Evolutionary conservation across 768 basidiomycete species (phyloP).

Genomic region (Boletales sp.): DNA sequence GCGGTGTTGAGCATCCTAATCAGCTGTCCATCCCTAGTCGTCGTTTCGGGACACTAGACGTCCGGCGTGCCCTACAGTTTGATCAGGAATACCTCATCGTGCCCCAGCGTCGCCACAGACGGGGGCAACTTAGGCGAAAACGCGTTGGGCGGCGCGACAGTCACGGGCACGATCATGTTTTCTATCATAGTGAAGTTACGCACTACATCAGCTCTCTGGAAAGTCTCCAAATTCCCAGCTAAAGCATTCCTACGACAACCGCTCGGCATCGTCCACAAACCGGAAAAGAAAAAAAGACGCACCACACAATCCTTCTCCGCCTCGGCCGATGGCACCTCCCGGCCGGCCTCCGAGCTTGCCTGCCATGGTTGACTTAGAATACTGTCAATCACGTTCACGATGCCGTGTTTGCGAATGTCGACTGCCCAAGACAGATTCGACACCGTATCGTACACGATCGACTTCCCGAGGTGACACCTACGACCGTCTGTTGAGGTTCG

Average conservation of each 20-base stretch:
- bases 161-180: constrained; percentile 67
- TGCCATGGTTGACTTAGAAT: constrained; percentile 71
- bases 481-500: not conserved
- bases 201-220: constrained; percentile 11
- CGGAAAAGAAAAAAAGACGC: constrained; percentile 19
- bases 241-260: constrained; percentile 52
- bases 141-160: constrained; percentile 32
- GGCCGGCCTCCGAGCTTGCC: constrained; percentile 53
- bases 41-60: constrained; percentile 49
- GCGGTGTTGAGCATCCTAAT: constrained; percentile 76
- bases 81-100: constrained; percentile 77
- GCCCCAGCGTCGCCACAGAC: constrained; percentile 65
- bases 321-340: constrained; percentile 56
- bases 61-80: constrained; percentile 85
- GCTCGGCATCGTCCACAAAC: not conserved
- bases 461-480: constrained; percentile 83
- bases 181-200: too few species aligned
- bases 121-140: constrained; percentile 49
- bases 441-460: constrained; percentile 91
- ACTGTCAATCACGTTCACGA: constrained; percentile 74
- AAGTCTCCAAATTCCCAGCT: constrained; percentile 67
- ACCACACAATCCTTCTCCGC: constrained; percentile 71
- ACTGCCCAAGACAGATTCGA: constrained; percentile 82
- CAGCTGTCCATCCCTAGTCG: constrained; percentile 62
- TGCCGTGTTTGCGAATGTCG: constrained; percentile 76